phyloP scores from a whole-genome alignment of 1,284 basidiomycete genomes.

The Bondarzewia mesenterica region DNA sequence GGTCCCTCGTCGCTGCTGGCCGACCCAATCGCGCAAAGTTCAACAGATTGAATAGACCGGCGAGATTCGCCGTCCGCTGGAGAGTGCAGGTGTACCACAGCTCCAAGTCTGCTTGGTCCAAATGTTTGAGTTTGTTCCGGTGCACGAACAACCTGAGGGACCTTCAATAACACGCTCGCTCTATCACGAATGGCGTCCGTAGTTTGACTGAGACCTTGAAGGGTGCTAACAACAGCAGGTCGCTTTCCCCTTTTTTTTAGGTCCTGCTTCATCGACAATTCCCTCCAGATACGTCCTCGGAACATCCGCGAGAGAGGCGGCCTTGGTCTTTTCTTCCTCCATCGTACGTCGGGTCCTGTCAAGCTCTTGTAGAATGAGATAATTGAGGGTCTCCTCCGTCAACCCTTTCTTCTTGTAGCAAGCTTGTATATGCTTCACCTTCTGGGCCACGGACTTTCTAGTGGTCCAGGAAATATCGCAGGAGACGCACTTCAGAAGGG shows the following conservation, averaged over 20 bases:
- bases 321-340: constrained; percentile 20
- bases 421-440: constrained; percentile 53
- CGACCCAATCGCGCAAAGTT: background rate
- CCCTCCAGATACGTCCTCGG: constrained; percentile 47
- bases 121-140: constrained; percentile 16
- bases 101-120: constrained; percentile 17
- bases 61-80: constrained; percentile 4
- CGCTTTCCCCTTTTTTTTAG: constrained; percentile 37
- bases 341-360: constrained; percentile 13
- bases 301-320: constrained; percentile 5
- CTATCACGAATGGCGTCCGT: constrained; percentile 45
- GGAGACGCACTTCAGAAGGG: constrained; percentile 49
- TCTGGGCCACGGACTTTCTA: constrained; percentile 52
- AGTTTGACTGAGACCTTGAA: constrained; percentile 39
- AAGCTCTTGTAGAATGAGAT: constrained; percentile 44
- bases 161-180: constrained; percentile 40
- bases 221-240: constrained; percentile 32
- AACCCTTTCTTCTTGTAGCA: constrained; percentile 58
- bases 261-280: constrained; percentile 34
- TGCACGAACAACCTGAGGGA: constrained; percentile 2
- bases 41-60: no score
- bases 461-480: constrained; percentile 64
- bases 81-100: background rate
- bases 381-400: constrained; percentile 43
- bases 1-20: constrained; percentile 12